phyloP scores from a whole-genome alignment of 2,329 filamentous ascomycete genomes.

The Xylariaceae sp. region DNA sequence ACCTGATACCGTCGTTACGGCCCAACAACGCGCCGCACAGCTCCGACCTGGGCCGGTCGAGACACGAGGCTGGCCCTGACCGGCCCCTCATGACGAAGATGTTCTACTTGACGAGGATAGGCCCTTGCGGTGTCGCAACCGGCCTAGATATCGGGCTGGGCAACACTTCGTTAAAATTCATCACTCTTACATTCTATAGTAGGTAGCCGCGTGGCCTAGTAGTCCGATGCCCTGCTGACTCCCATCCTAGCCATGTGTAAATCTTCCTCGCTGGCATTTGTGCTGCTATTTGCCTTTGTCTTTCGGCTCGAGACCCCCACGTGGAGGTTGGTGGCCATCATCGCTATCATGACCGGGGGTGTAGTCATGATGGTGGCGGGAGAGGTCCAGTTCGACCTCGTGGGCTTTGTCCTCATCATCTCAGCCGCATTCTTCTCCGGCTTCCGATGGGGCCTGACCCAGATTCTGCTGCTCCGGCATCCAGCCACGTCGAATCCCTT shows the following conservation, averaged over 20 bases:
- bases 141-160: constrained; percentile 93
- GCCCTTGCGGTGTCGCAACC: constrained; percentile 85
- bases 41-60: constrained; percentile 42
- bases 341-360: constrained; percentile 82
- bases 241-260: constrained; percentile 80
- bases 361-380: constrained; percentile 98
- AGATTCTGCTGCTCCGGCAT: constrained; percentile 88
- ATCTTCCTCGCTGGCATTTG: constrained; percentile 90
- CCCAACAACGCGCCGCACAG: constrained; percentile 45
- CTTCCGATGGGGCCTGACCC: constrained; percentile 96
- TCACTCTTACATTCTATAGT: constrained; percentile 94
- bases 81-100: constrained; percentile 69
- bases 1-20: constrained; percentile 73
- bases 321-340: constrained; percentile 77
- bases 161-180: constrained; percentile 93
- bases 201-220: constrained; percentile 25
- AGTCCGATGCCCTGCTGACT: too few species aligned
- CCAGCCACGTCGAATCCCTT: constrained; percentile 95
- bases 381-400: constrained; percentile 78
- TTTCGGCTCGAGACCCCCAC: constrained; percentile 88
- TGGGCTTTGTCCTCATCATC: constrained; percentile 89
- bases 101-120: constrained; percentile 89
- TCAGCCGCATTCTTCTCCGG: constrained; percentile 90
- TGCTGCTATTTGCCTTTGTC: constrained; percentile 88
- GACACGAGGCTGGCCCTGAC: constrained; percentile 46